phyloP scores from a whole-genome alignment of 106 monocot genomes.

The Acorus calamus region DNA sequence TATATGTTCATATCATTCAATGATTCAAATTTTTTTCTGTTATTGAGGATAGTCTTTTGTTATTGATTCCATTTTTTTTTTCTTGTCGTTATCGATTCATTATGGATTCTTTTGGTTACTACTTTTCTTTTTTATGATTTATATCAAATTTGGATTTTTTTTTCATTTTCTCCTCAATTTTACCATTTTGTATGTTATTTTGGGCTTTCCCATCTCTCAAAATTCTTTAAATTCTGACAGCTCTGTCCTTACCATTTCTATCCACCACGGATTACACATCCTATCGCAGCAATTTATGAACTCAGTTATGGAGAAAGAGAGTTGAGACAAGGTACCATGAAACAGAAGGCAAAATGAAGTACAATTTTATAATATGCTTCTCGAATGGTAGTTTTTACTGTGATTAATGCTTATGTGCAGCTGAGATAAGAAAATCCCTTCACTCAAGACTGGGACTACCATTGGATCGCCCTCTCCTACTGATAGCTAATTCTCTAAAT shows the following conservation, averaged over 20 bases:
- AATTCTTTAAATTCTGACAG: conserved; percentile 32
- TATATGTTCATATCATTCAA: too few species aligned
- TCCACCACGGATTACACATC: conserved; percentile 72
- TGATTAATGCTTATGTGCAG: conserved; percentile 22
- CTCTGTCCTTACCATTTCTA: conserved; percentile 68
- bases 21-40: too few species aligned
- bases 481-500: conserved; percentile 59
- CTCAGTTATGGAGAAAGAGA: conserved; percentile 74
- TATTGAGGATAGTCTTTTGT: too few species aligned
- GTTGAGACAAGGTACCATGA: conserved; percentile 59
- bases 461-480: conserved; percentile 82
- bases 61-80: too few species aligned
- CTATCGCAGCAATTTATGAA: conserved; percentile 81
- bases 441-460: conserved; percentile 77
- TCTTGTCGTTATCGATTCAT: too few species aligned
- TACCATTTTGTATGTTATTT: too few species aligned
- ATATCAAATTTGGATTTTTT: too few species aligned
- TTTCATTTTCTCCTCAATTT: background rate
- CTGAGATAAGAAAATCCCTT: conserved; percentile 66
- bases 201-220: background rate
- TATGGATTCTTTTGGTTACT: too few species aligned
- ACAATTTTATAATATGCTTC: background rate
- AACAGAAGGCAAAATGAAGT: background rate
- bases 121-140: too few species aligned
- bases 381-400: too few species aligned